These are phyloP conservation scores for Cercophora samala DNA, from an alignment of 495 filamentous ascomycete species.

Conservation along the genomic window DNA sequence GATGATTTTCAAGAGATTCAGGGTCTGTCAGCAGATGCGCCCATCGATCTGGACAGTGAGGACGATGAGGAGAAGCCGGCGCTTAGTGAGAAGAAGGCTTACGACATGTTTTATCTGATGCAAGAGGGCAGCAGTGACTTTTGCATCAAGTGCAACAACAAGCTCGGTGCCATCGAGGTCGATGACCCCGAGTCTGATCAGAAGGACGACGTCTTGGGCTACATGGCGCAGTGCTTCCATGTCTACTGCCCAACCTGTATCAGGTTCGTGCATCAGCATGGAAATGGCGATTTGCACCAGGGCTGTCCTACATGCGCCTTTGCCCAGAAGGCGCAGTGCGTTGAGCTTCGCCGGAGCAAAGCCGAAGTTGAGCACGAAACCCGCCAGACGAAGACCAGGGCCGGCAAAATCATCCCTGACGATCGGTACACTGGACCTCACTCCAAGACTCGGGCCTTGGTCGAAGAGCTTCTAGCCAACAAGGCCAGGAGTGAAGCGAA, in stretches of 20 bases:
- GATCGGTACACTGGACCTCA: conserved; percentile 78
- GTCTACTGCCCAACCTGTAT: conserved; percentile 75
- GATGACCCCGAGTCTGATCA: conserved; percentile 51
- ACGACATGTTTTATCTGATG: conserved; percentile 78
- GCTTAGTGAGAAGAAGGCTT: conserved; percentile 63
- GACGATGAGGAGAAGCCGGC: conserved; percentile 54
- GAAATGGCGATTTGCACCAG: conserved; percentile 20
- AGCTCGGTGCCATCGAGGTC: conserved; percentile 54
- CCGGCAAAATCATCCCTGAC: conserved; percentile 56
- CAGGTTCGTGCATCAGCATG: conserved; percentile 43
- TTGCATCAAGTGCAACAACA: conserved; percentile 65
- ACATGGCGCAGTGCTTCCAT: conserved; percentile 81
- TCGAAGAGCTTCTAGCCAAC: conserved; percentile 61
- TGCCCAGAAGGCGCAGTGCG: conserved; percentile 49
- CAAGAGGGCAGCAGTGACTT: conserved; percentile 67
- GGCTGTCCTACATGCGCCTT: conserved; percentile 26
- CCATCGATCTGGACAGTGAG: conserved; percentile 82
- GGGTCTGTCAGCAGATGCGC: conserved; percentile 72
- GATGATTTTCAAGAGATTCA: conserved; percentile 75
- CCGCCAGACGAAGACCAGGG: conserved; percentile 38
- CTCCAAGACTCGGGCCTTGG: conserved; percentile 80
- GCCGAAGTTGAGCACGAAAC: conserved; percentile 58
- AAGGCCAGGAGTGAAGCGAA: conserved; percentile 56
- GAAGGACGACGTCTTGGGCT: conserved; percentile 63
- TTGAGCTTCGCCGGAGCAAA: conserved; percentile 63